A percentile compares a stretch with the other conserved stretches of the same genome.
Evolutionary conservation across 2,329 filamentous ascomycete genomes (phyloP).

Genomic region (Coniella vitis): DNA sequence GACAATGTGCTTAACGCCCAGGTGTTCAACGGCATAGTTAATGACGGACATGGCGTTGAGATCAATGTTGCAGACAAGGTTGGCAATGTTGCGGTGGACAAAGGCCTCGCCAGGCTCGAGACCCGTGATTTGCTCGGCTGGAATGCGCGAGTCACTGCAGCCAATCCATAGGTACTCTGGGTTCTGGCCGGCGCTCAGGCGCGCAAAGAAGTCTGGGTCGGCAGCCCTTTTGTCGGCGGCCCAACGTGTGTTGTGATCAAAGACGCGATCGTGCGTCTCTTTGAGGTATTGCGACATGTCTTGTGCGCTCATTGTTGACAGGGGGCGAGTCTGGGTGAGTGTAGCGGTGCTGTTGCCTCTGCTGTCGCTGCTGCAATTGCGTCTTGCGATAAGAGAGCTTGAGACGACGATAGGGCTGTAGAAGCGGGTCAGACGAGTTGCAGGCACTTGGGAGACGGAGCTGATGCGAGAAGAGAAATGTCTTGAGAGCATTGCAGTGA

Average conservation of each 20-base stretch:
- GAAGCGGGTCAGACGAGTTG: neutral
- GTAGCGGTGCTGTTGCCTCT: neutral
- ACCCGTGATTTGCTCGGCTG: constrained; percentile 81
- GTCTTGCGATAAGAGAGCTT: neutral
- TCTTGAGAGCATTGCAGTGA: neutral
- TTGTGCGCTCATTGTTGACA: constrained; percentile 24
- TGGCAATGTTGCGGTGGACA: constrained; percentile 92
- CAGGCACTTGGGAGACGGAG: neutral
- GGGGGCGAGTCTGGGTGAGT: neutral
- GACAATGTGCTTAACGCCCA: constrained; percentile 75
- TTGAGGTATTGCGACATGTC: constrained; percentile 50
- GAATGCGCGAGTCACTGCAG: constrained; percentile 83
- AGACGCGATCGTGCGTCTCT: constrained; percentile 60
- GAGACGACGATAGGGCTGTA: neutral
- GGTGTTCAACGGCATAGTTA: constrained; percentile 75
- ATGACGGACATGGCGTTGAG: constrained; percentile 76
- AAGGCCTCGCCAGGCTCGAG: constrained; percentile 87
- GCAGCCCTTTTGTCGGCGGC: constrained; percentile 49
- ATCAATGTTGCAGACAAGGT: constrained; percentile 74
- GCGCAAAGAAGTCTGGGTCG: constrained; percentile 60
- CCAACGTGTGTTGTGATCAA: constrained; percentile 63
- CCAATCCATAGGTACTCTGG: constrained; percentile 82
- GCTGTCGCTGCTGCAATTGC: constrained; percentile 7
- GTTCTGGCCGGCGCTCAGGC: constrained; percentile 56
- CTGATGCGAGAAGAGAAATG: too few relatives aligned